A percentile compares a stretch with the other conserved stretches of the same genome.
phyloP scores from a whole-genome alignment of 805 yeast genomes.

The Wickerhamomyces hampshirensis region DNA sequence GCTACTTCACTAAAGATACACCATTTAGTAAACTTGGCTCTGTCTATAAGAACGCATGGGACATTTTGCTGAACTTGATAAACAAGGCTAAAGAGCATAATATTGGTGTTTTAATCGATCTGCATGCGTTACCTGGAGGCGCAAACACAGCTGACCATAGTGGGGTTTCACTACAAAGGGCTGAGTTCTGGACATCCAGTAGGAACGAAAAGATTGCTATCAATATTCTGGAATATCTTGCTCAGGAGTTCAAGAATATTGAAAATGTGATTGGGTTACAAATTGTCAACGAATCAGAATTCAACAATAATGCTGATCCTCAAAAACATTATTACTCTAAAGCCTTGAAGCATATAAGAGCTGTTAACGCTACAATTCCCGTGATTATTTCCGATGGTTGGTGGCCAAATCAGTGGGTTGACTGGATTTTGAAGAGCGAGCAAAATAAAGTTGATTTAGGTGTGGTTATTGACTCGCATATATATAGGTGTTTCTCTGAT shows the following conservation, averaged over 20 bases:
- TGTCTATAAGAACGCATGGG: conserved; percentile 78
- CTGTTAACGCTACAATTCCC: conserved; percentile 53
- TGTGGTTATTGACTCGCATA: conserved; percentile 76
- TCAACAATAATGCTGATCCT: conserved; percentile 44
- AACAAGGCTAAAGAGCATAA: conserved; percentile 52
- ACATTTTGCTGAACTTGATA: conserved; percentile 47
- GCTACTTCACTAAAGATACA: conserved; percentile 51
- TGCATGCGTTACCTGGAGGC: conserved; percentile 91
- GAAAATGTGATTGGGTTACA: conserved; percentile 82
- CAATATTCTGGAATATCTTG: conserved; percentile 53
- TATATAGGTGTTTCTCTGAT: conserved; percentile 82
- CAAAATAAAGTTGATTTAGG: conserved; percentile 40
- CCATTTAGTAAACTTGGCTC: conserved; percentile 49
- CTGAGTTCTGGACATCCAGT: conserved; percentile 59
- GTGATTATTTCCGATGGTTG: conserved; percentile 89
- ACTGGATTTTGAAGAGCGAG: conserved; percentile 49
- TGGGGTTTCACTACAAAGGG: conserved; percentile 56
- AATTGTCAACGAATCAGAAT: conserved; percentile 79
- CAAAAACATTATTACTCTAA: conserved; percentile 60
- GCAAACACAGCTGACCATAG: conserved; percentile 86
- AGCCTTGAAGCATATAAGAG: conserved; percentile 59
- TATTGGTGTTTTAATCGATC: conserved; percentile 75
- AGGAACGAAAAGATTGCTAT: conserved; percentile 41
- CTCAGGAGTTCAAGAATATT: conserved; percentile 46
- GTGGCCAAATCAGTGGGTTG: conserved; percentile 79